Percentiles rank a stretch among this genome's conserved stretches.
Evolutionary conservation across 352 stramenopile species (phyloP).

Genomic region (Pythium dissimile): DNA sequence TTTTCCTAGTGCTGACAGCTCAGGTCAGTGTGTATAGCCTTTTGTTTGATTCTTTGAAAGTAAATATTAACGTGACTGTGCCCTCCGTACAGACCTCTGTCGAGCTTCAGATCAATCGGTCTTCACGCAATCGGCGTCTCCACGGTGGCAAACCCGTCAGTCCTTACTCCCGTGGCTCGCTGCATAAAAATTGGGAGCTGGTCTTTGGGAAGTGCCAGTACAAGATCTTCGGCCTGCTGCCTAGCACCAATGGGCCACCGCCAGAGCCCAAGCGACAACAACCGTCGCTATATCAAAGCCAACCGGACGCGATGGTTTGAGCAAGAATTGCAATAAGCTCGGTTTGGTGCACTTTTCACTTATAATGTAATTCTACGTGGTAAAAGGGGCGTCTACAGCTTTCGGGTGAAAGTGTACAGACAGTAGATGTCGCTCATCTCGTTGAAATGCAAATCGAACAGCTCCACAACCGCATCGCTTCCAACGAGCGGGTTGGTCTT

Average conservation of each 20-base stretch:
- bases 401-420: constrained; percentile 78
- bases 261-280: constrained; percentile 20
- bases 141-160: constrained; percentile 52
- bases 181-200: constrained; percentile 76
- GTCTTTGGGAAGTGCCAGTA: constrained; percentile 63
- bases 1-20: constrained; percentile 69
- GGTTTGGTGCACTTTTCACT: constrained; percentile 2
- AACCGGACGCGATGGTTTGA: constrained; percentile 6
- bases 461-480: constrained; percentile 53
- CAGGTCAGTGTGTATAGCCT: no score
- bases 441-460: constrained; percentile 88
- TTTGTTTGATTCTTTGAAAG: no score
- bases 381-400: constrained; percentile 18
- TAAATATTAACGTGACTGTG: neutral
- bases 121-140: constrained; percentile 38
- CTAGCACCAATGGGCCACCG: constrained; percentile 36
- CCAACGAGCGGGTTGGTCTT: constrained; percentile 83
- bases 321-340: neutral
- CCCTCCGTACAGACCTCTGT: constrained; percentile 85
- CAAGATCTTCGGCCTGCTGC: constrained; percentile 58
- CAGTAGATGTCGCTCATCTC: constrained; percentile 89
- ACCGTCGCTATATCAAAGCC: neutral
- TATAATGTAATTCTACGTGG: constrained; percentile 2
- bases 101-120: constrained; percentile 79
- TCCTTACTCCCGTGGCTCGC: constrained; percentile 55